Base-by-base conservation (phyloP, 192 early-diverging fungal species). In the Lunasporangiospora selenospora region DNA sequence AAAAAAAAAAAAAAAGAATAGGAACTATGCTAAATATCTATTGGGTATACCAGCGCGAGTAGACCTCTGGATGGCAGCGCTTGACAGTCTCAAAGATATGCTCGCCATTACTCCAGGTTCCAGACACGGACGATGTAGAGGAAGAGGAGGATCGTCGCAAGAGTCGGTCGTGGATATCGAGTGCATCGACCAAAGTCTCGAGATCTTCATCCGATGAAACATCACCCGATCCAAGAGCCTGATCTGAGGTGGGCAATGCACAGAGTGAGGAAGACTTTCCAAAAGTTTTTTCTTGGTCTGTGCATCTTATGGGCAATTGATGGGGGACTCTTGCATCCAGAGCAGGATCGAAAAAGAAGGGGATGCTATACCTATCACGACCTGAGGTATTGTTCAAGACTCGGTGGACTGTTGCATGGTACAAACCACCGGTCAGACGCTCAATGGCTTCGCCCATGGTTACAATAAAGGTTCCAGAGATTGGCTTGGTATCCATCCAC, bases 391-490 rank as follows among this genome's bases (percentile, higher is more conserved):
- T 75, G 33, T 70, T 81, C 1, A 77, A 23, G 2, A 81, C 80
- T 31, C 79, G 71, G 37, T 82, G 82, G 0, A 75, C 77, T 1
- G 80, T 86, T 9, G 85, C 85, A 2, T 71, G 39, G 19, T 71
- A 77, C 3, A 58, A 51, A 29, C 54, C 43, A 7, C 63, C 75
- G 3, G 65, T 71, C 11, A 79, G 48, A 11, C 69, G 67, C 59
- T 85, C 85, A 10, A 89, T 77, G 6, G 81, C 77, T 16, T 85
- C 84, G 34, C 88, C 88, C 59, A 87, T 85, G 19, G 87, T 89
- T 23, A 89, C 84, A 16, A 89, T 80, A 66, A 89, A 83, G 8
- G 86, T 86, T 21, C 78, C 58, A 0, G 81, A 78, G 21, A 87
- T 70, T 0, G 88, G 79, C 3, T 65, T 62, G 0, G 88, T 85